Base-by-base conservation (phyloP, 2,329 filamentous ascomycete species). In the Hirsutella thompsonii region DNA sequence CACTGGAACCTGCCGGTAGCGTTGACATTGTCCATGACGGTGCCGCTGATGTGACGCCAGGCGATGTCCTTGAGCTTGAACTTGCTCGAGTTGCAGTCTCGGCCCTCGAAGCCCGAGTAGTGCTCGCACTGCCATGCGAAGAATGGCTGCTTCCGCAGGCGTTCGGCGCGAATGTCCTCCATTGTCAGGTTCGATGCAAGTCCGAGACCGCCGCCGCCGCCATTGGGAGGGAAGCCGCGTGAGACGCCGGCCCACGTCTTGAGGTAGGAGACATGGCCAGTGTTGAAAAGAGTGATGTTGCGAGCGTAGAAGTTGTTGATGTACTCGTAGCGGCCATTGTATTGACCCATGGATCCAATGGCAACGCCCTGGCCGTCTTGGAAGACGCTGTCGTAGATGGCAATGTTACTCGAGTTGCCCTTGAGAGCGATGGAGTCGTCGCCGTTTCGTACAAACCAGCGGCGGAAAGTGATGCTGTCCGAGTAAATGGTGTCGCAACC, bases 201-300 rank as follows among this genome's bases (percentile, higher is more conserved):
- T 9, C 73, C 73, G 0, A 68, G 49, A 3, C 74, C 74, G 14
- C 70, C 74, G 10, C 73, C 73, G 2, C 72, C 74, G 14, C 74
- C 73, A 46, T 79, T 78, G 1, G 72, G 73, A 2, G 70, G 70
- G 39, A 65, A 69, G 16, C 70, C 68, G 21, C 61, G 60, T 29
- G 62, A 61, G 9, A 67, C 55, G 16, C 69, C 71, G 0, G 70
- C 72, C 74, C 74, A 79, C 0, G 72, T 77, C 58, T 79, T 78
- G 44, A 77, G 53, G 47, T 74, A 73, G n/a, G 61, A 62, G 1
- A 61, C 67, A 45, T 73, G 65, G 1, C 62, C 49, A 4, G 67
- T 72, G 43, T 68, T 61, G 37, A 61, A 47, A 39, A 65, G 64
- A 2, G 57, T 59, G 26, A 74, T 61, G 47, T 75, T 70, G 8